phyloP scores from a whole-genome alignment of 768 basidiomycete species.

The Ramaria sp. region DNA sequence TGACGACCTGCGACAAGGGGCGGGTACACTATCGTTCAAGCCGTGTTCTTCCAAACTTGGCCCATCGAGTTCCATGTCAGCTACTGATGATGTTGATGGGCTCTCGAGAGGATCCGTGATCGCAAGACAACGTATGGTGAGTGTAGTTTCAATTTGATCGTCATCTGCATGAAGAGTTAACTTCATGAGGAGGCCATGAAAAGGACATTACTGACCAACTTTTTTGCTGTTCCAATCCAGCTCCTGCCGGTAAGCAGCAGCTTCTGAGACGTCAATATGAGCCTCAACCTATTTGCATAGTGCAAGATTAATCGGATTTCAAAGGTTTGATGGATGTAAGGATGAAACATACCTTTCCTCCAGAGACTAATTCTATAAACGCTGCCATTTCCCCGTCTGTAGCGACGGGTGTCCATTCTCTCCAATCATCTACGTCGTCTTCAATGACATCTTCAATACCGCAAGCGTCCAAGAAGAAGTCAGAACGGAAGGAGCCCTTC shows the following conservation, averaged over 20 bases:
- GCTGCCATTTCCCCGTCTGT: slow-evolving; percentile 75
- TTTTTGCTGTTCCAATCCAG: slow-evolving; percentile 87
- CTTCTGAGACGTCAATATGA: slow-evolving; percentile 51
- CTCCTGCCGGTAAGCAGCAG: slow-evolving; percentile 40
- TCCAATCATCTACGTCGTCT: slow-evolving; percentile 41
- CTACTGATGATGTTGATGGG: slow-evolving; percentile 11
- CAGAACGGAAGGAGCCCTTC: slow-evolving; percentile 49
- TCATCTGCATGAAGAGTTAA: slow-evolving; percentile 43
- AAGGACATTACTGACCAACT: slow-evolving; percentile 41
- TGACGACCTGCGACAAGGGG: not conserved
- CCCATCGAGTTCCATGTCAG: not conserved
- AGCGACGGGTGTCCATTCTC: slow-evolving; percentile 71
- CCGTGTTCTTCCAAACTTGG: not conserved
- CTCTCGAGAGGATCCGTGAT: not conserved
- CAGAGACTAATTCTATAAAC: slow-evolving; percentile 71
- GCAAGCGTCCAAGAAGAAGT: slow-evolving; percentile 62
- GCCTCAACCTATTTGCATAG: slow-evolving; percentile 48
- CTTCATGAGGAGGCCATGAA: not conserved
- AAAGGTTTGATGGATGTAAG: too few species aligned
- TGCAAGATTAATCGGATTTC: not conserved
- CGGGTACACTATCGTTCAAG: not conserved
- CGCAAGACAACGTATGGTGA: slow-evolving; percentile 21
- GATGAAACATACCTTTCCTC: slow-evolving; percentile 46
- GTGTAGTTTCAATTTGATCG: slow-evolving; percentile 65
- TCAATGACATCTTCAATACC: slow-evolving; percentile 46